Conservation (phyloP, 2,329 filamentous ascomycete genomes). For the Dothidotthia symphoricarpi region DNA sequence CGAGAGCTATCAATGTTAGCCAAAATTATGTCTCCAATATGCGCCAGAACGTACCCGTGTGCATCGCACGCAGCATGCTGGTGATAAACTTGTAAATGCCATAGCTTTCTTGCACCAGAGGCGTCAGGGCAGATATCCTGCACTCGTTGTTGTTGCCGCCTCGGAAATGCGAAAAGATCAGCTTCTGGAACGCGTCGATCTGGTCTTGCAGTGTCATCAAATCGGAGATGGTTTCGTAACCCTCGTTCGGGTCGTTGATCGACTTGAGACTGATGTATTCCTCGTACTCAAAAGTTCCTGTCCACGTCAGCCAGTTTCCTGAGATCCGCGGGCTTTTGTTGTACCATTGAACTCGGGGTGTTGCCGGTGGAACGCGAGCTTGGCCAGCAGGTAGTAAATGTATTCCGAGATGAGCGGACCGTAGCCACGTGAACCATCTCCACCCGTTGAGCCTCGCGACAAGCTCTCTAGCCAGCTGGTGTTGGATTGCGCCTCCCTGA, state of each 20-base stretch:
- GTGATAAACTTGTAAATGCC: slow-evolving; percentile 99
- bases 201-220: slow-evolving; percentile 96
- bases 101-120: slow-evolving; percentile 94
- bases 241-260: slow-evolving; percentile 98
- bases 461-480: slow-evolving; percentile 90
- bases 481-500: slow-evolving; percentile 87
- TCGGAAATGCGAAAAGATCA: slow-evolving; percentile 96
- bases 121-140: slow-evolving; percentile 88
- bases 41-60: slow-evolving; percentile 65
- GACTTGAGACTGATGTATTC: slow-evolving; percentile 98
- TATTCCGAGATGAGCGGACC: slow-evolving; percentile 93
- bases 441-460: slow-evolving; percentile 70
- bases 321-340: slow-evolving; percentile 6
- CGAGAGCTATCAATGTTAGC: slow-evolving; percentile 61
- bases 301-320: slow-evolving; percentile 15
- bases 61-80: slow-evolving; percentile 98
- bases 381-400: slow-evolving; percentile 90
- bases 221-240: slow-evolving; percentile 92
- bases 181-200: slow-evolving; percentile 97
- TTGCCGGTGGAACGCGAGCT: slow-evolving; percentile 93
- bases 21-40: background rate
- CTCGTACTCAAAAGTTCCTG: slow-evolving; percentile 90
- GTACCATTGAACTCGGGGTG: slow-evolving; percentile 95
- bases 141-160: slow-evolving; percentile 93
- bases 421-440: slow-evolving; percentile 85